Conservation (phyloP, 1,284 basidiomycete genomes). For the Trichosporon sp. region DNA sequence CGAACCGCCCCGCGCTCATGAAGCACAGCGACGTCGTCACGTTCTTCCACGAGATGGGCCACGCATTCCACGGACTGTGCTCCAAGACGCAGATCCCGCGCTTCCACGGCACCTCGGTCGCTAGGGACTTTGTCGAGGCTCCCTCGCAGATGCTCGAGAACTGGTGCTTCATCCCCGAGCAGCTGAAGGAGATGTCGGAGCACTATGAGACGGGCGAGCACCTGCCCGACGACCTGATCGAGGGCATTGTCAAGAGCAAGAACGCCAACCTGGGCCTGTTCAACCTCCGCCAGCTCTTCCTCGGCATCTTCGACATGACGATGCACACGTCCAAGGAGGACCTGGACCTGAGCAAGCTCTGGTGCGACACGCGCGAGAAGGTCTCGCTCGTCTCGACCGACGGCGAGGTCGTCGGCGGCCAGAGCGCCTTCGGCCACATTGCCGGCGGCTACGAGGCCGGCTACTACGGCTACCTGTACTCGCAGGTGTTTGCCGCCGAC, state of each 20-base stretch:
- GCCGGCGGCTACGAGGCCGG: slow-evolving; percentile 30
- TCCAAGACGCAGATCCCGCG: slow-evolving; percentile 70
- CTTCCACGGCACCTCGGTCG: slow-evolving; percentile 70
- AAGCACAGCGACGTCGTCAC: slow-evolving; percentile 50
- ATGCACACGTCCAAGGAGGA: slow-evolving; percentile 36
- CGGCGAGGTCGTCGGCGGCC: slow-evolving; percentile 34
- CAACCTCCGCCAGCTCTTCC: slow-evolving; percentile 36
- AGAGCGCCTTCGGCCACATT: slow-evolving; percentile 32
- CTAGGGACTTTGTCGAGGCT: slow-evolving; percentile 78
- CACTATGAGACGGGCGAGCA: slow-evolving; percentile 34
- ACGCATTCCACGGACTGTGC: slow-evolving; percentile 79
- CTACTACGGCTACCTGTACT: slow-evolving; percentile 35
- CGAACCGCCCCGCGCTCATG: slow-evolving; percentile 78
- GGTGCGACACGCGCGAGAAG: slow-evolving; percentile 33
- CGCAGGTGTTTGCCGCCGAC: slow-evolving; percentile 33
- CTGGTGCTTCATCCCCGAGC: slow-evolving; percentile 60
- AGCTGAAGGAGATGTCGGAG: slow-evolving; percentile 35
- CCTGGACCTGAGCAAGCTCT: slow-evolving; percentile 33
- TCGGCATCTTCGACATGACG: slow-evolving; percentile 34
- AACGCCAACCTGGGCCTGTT: slow-evolving; percentile 34
- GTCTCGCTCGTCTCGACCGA: slow-evolving; percentile 30
- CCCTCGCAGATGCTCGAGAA: slow-evolving; percentile 89
- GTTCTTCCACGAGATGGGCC: slow-evolving; percentile 66
- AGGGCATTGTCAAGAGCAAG: slow-evolving; percentile 34
- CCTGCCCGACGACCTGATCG: slow-evolving; percentile 33